Base-by-base conservation (phyloP, 805 yeast species). In the Metschnikowia lunata region DNA sequence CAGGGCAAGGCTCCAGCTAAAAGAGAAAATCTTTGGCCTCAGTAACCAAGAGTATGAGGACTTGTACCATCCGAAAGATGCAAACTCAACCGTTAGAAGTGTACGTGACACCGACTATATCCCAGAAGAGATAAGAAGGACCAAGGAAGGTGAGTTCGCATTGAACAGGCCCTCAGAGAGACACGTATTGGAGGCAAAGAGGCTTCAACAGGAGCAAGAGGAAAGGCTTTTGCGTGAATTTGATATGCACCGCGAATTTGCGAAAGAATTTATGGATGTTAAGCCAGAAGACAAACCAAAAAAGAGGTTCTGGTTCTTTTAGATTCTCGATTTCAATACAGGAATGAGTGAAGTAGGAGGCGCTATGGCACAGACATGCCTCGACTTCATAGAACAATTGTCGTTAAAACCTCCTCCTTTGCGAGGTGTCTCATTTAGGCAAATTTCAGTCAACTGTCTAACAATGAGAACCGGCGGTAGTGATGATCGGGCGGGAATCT, bases 141-240 rank as follows among this genome's bases (percentile, higher is more conserved):
- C 79, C 6, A 64, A 61, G 27, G 81, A 77, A 47, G 68, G 69
- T 30, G 67, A 69, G 14, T 66, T 60, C 47, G 83, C 79, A 3
- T 67, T 79, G 66, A 85, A 78, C 59, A 73, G 85, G 64, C 93
- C 88, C 6, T 79, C 80, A 42, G 78, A 82, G 52, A 77, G 80
- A 50, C 96, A 87, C 56, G 71, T 80, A 9, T 75, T 85, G 45
- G 87, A 83, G 59, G 95, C 93, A 0, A 86, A 85, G 60, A 70
- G 85, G 48, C 69, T 81, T 26, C 67, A 75, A 48, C 93, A 85
- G 60, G 78, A 80, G 45, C 75, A 79, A 41, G 95, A 87, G 57
- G 93, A 71, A 55, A 50, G 50, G 36, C 50, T 66, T 51, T 60
- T 69, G 50, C 56, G 69, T 38, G 70, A 66, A 29, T 46, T 66